phyloP scores from a whole-genome alignment of 805 yeast genomes.

The Sugiyamaella marilandica region DNA sequence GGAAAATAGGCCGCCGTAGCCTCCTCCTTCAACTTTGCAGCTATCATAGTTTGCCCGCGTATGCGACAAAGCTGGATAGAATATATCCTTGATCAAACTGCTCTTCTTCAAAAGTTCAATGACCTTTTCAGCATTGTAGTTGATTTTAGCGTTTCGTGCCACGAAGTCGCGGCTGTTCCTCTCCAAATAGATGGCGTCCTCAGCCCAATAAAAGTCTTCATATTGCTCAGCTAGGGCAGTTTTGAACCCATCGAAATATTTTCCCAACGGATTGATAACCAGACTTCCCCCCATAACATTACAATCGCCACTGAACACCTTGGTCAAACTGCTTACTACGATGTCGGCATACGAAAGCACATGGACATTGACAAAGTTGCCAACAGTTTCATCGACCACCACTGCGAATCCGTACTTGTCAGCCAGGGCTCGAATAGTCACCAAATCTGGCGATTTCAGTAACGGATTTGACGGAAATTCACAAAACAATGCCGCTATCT shows the following conservation, averaged over 20 bases:
- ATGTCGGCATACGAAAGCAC: slow-evolving; percentile 81
- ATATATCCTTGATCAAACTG: slow-evolving; percentile 56
- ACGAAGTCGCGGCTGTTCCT: slow-evolving; percentile 89
- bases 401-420: slow-evolving; percentile 68
- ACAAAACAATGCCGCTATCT: slow-evolving; percentile 73
- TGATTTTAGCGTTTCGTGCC: slow-evolving; percentile 46
- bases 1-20: slow-evolving; percentile 85
- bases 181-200: slow-evolving; percentile 88
- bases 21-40: slow-evolving; percentile 62
- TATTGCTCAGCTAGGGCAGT: slow-evolving; percentile 50
- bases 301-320: slow-evolving; percentile 89
- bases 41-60: slow-evolving; percentile 65
- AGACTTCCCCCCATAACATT: slow-evolving; percentile 94
- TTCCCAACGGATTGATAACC: slow-evolving; percentile 65
- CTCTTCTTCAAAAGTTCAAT: slow-evolving; percentile 27
- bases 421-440: slow-evolving; percentile 59
- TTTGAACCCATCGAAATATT: slow-evolving; percentile 47
- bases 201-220: slow-evolving; percentile 81
- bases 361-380: slow-evolving; percentile 80
- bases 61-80: slow-evolving; percentile 58
- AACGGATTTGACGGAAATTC: slow-evolving; percentile 97
- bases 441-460: slow-evolving; percentile 75
- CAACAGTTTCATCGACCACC: slow-evolving; percentile 91
- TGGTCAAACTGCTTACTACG: slow-evolving; percentile 81
- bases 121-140: slow-evolving; percentile 37